These are phyloP conservation scores for Didymella exigua DNA, from an alignment of 2,329 filamentous ascomycete genomes.

Conservation along the genomic window DNA sequence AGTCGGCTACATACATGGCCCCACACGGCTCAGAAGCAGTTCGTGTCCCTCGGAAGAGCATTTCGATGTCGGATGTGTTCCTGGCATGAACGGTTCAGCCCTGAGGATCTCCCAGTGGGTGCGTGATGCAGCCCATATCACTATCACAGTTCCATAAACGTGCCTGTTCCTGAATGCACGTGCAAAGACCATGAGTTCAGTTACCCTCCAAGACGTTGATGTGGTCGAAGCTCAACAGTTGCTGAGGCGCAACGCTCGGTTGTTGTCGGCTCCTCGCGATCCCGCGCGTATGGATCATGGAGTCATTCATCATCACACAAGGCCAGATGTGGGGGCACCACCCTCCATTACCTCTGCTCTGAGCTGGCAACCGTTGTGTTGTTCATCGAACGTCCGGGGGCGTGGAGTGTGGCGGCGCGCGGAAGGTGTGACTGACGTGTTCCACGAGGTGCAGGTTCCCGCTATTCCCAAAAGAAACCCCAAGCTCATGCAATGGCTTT, in stretches of 20 bases:
- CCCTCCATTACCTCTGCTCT: conserved; percentile 29
- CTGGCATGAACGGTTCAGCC: conserved; percentile 37
- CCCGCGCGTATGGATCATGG: conserved; percentile 12
- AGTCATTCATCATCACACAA: conserved; percentile 18
- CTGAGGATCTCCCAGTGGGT: conserved; percentile 31
- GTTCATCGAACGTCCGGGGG: conserved; percentile 28
- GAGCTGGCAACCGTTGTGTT: conserved; percentile 38
- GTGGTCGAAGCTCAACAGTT: conserved; percentile 12
- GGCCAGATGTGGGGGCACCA: conserved; percentile 25
- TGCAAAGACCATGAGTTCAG: conserved; percentile 38
- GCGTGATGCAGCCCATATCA: conserved; percentile 36
- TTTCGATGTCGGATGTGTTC: conserved; percentile 27
- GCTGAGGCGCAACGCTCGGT: conserved; percentile 22
- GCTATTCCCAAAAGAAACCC: conserved; percentile 20
- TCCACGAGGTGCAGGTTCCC: conserved; percentile 23
- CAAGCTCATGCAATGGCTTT: conserved; percentile 15
- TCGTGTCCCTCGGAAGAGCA: conserved; percentile 18
- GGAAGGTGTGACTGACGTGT: conserved; percentile 33
- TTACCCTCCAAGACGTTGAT: conserved; percentile 17
- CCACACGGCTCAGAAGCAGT: conserved; percentile 11
- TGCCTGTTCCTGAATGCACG: conserved; percentile 30
- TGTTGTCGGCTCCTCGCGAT: conserved; percentile 22
- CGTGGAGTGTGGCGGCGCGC: conserved; percentile 26
- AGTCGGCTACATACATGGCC: conserved; percentile 7
- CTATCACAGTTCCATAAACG: conserved; percentile 30